These are phyloP conservation scores for Tolypocladium sp. DNA, from an alignment of 2,329 filamentous ascomycete genomes.

Conservation along the genomic window DNA sequence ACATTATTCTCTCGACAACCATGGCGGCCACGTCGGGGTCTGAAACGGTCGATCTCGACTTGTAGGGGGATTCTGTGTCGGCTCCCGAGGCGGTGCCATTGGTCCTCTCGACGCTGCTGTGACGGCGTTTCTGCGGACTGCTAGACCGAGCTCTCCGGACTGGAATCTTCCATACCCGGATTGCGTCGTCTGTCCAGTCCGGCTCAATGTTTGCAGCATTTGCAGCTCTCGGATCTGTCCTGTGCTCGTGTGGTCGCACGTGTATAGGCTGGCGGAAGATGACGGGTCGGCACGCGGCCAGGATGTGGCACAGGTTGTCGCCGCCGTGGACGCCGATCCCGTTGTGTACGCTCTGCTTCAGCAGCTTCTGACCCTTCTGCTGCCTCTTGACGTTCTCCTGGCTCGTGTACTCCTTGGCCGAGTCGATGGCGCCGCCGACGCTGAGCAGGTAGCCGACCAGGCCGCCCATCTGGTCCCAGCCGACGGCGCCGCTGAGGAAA, in stretches of 20 bases:
- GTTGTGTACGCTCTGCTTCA: conserved; percentile 13
- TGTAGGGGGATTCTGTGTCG: neutral
- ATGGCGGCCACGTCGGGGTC: conserved; percentile 19
- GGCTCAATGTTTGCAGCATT: conserved; percentile 34
- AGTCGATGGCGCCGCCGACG: conserved; percentile 57
- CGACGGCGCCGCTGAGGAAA: conserved; percentile 70
- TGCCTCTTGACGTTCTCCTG: conserved; percentile 30
- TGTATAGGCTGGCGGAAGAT: conserved; percentile 78
- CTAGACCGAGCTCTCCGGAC: conserved; percentile 20
- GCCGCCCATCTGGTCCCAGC: conserved; percentile 72
- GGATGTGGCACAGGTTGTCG: conserved; percentile 66
- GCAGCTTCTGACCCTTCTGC: conserved; percentile 24
- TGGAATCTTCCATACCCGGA: conserved; percentile 79
- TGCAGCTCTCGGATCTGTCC: conserved; percentile 27
- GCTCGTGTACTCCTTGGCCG: conserved; percentile 30
- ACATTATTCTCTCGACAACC: conserved; percentile 25
- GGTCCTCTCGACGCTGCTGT: conserved; percentile 10
- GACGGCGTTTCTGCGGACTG: conserved; percentile 25
- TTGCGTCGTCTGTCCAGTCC: conserved; percentile 65
- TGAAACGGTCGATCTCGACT: conserved; percentile 10
- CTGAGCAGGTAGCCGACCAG: conserved; percentile 80
- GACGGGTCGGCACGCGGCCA: conserved; percentile 78
- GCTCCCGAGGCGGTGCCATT: neutral
- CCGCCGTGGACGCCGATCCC: conserved; percentile 65
- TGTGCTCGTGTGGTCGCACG: conserved; percentile 61